Percentiles rank a stretch among this genome's conserved stretches.
Evolutionary conservation across 331 rosid genomes (phyloP).

Genomic region (Arachis monticola): DNA sequence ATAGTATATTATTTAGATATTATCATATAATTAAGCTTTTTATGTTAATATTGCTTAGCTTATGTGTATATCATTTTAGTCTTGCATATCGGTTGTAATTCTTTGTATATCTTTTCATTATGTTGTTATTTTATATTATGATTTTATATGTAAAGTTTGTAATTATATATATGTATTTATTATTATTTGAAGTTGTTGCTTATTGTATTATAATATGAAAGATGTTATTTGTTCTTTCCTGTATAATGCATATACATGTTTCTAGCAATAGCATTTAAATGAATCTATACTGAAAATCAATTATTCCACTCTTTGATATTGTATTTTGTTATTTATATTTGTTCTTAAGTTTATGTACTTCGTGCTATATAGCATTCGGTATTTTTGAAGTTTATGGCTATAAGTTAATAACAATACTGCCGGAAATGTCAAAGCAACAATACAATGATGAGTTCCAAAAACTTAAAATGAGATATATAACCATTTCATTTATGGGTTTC

Average conservation of each 20-base stretch:
- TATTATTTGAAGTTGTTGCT: constrained; percentile 18
- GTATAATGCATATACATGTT: no score
- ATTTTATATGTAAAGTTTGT: not conserved
- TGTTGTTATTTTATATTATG: not conserved
- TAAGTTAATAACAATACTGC: no score
- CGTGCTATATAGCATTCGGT: not conserved
- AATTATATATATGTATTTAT: constrained; percentile 4
- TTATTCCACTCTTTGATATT: not conserved
- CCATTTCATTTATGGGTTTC: no score
- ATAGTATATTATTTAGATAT: not conserved
- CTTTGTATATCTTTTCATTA: constrained; percentile 10
- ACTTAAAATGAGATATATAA: no score
- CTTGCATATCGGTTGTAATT: constrained; percentile 1
- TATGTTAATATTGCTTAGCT: constrained; percentile 26
- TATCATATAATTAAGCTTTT: not conserved
- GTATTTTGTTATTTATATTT: not conserved
- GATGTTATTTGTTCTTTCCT: not conserved
- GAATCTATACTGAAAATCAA: not conserved
- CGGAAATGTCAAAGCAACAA: no score
- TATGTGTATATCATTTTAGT: constrained; percentile 14
- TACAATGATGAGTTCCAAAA: no score
- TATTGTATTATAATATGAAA: not conserved
- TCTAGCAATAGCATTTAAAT: no score
- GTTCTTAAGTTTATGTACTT: not conserved
- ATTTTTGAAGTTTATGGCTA: not conserved